Evolutionary conservation across 2,329 filamentous ascomycete genomes (phyloP).

Genomic region (Beauveria scarabaeidicola): DNA sequence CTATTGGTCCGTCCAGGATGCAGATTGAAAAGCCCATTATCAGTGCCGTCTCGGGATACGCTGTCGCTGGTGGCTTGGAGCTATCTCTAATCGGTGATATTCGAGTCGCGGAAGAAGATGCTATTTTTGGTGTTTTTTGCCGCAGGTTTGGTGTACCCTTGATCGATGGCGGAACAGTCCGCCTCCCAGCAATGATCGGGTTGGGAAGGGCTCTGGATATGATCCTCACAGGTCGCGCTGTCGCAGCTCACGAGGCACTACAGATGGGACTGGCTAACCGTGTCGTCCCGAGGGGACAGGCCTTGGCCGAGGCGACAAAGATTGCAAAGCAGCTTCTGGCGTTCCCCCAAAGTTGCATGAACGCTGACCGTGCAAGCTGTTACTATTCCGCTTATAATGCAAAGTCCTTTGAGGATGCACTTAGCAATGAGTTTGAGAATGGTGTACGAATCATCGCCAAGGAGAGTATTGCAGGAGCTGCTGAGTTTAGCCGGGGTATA

Average conservation of each 20-base stretch:
- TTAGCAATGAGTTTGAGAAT: constrained; percentile 37
- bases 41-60: constrained; percentile 40
- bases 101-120: constrained; percentile 43
- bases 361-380: constrained; percentile 35
- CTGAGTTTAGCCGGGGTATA: constrained; percentile 5
- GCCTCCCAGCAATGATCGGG: constrained; percentile 41
- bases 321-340: constrained; percentile 37
- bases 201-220: constrained; percentile 46
- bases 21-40: constrained; percentile 43
- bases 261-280: constrained; percentile 44
- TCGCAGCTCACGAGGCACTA: constrained; percentile 40
- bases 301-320: constrained; percentile 36
- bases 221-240: constrained; percentile 43
- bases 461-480: constrained; percentile 29
- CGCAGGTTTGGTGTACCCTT: constrained; percentile 30
- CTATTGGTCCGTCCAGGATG: constrained; percentile 44
- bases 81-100: constrained; percentile 44
- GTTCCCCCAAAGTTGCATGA: constrained; percentile 46
- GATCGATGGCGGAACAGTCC: constrained; percentile 21
- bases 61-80: constrained; percentile 45
- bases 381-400: constrained; percentile 45
- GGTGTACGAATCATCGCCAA: constrained; percentile 31
- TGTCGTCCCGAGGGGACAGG: constrained; percentile 40
- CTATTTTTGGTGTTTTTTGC: constrained; percentile 47
- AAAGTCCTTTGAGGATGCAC: constrained; percentile 38